Base-by-base conservation (phyloP, 495 filamentous ascomycete species). In the Bryoglossum gracile region DNA sequence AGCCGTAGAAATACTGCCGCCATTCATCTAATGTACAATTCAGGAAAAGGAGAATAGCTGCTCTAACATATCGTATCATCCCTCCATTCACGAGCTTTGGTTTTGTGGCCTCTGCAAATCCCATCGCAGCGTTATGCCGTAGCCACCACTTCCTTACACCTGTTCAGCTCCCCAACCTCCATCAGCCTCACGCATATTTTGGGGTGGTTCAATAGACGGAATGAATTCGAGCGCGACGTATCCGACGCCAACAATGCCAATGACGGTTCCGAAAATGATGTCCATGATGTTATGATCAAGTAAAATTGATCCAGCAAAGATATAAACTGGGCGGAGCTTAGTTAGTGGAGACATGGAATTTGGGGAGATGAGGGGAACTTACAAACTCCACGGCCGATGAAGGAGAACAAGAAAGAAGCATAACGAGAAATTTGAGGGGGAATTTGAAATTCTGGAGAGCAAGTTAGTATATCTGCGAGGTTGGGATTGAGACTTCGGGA, bases 331-430 rank as follows among this genome's bases (percentile, higher is more conserved):
- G 19, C n/a, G 28, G 30, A 28, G 37, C 22, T 13, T 48, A 30
- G 49, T 62, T 42, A 68, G 60, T 39, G 32, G n/a, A 16, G 13
- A 8, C 43, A 6, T 32, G 34, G 25, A 17, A 8, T 32, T 25
- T 42, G 38, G 30, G 23, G 14, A 10, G 18, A 5, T 24, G 5
- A 46, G 3, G 47, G 21, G 6, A 25, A 82, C 89, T 69, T 79
- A 96, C 89, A 97, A 65, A 89, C 71, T 64, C 92, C 92, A 58
- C 92, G 89, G 44, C 92, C 92, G 56, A 97, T 64, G 77, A 99
- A 97, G 37, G 83, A 89, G 76, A 96, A 97, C 62, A 97, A 81
- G 80, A 99, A 99, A 19, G 85, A 89, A 14, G 90, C 92, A 75
- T 97, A 96, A 64, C 86, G 81, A 50, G 88, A 83, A 30, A 94